Evolutionary conservation across 441 rosid species (phyloP), one percentile per base, ranked within the genome.

Genomic region (Kokia cookei): DNA sequence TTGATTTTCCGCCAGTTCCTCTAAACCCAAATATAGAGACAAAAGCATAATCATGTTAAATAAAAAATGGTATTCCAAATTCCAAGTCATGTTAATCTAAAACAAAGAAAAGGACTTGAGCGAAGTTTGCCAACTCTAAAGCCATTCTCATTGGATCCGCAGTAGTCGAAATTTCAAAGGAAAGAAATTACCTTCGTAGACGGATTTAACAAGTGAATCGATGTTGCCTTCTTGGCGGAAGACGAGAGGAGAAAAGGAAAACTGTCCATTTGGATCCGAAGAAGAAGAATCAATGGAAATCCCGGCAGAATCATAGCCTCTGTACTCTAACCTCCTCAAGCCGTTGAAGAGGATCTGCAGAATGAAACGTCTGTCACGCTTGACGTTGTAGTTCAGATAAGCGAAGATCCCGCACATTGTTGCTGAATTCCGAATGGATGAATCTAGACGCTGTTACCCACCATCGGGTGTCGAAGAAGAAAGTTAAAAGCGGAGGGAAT

Each of bases 301-400:
- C n/a, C 93, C 93, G 48, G 91, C 83, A 59, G 93, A 89, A 72
- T 89, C 93, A 71, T 89, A 89, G 75, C 93, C 93, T 0, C 91
- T 75, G 85, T 89, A 87, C 78, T 89, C 93, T 45, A 89, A 87
- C 40, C 93, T 91, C 75, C 93, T 79, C 63, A 89, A 86, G 51
- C 91, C 93, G 45, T 74, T 74, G 64, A 74, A 74, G 26, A 74
- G 77, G 77, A 42, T 65, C 43, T 74, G 72, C 7, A 74, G 71
- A 54, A 74, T 74, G 55, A 22, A 65, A 53, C 72, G 72, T 54
- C 77, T n/a, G 57, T 74, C 77, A 26, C 77, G 77, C 6, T 62
- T 53, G 65, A 66, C 77, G 68, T 74, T 74, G 72, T 54, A 65
- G 65, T 74, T 74, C 29, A 74, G 71, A 53, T 74, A 74, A 43